Conservation (phyloP, 495 filamentous ascomycete species). For the Arthonia radiata region DNA sequence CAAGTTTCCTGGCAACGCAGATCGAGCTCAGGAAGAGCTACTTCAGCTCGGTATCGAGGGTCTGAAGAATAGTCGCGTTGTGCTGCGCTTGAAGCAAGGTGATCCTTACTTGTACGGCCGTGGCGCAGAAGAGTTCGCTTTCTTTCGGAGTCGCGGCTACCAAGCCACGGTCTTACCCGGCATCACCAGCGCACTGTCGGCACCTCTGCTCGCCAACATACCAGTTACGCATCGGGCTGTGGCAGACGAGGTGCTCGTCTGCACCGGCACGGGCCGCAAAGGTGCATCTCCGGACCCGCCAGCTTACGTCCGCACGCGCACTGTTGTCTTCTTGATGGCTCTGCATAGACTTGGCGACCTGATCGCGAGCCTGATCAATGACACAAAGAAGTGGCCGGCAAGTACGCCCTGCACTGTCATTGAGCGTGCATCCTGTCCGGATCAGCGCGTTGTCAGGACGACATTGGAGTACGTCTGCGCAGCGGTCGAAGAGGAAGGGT, state of each 20-base stretch:
- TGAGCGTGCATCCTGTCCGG: conserved; percentile 80
- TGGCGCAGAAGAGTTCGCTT: conserved; percentile 78
- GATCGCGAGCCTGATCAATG: conserved; percentile 24
- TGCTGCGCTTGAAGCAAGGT: conserved; percentile 81
- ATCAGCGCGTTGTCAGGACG: conserved; percentile 78
- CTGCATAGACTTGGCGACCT: conserved; percentile 59
- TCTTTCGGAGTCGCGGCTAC: conserved; percentile 50
- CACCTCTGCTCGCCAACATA: conserved; percentile 69
- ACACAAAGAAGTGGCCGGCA: conserved; percentile 25
- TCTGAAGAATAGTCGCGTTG: conserved; percentile 44
- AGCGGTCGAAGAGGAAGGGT: conserved; percentile 76
- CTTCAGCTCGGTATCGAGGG: conserved; percentile 53
- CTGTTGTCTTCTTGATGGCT: conserved; percentile 90
- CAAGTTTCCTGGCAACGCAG: conserved; percentile 94
- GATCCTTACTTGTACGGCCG: conserved; percentile 92
- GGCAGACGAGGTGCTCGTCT: conserved; percentile 76
- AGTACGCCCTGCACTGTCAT: conserved; percentile 72
- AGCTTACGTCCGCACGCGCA: conserved; percentile 47
- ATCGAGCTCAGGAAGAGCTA: conserved; percentile 77
- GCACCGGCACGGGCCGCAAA: conserved; percentile 84
- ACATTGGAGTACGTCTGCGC: conserved; percentile 52
- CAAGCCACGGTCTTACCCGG: conserved; percentile 57
- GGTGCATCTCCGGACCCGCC: conserved; percentile 64
- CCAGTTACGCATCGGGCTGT: conserved; percentile 75
- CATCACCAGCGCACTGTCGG: conserved; percentile 66